These are phyloP conservation scores for Leishmania aethiopica DNA, from an alignment of 208 protist species.

Conservation along the genomic window DNA sequence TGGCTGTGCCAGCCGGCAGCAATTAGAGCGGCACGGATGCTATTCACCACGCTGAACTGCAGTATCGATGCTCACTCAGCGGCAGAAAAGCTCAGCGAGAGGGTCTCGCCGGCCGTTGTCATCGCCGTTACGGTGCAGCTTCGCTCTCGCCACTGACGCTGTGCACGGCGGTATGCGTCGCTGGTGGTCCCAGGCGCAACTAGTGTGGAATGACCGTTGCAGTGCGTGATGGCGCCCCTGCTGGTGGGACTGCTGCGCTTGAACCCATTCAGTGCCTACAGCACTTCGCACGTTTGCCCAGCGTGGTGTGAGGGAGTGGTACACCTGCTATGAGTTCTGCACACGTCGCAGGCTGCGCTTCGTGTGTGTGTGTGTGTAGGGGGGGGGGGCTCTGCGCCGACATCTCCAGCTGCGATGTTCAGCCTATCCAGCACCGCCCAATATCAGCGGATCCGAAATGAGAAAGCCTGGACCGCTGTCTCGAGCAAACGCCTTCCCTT, in stretches of 20 bases:
- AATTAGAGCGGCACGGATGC: background rate
- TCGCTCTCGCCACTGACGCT: constrained; percentile 7
- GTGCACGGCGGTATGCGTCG: constrained; percentile 10
- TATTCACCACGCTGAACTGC: constrained; percentile 8
- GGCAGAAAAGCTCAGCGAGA: constrained; percentile 10
- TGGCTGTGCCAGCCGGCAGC: constrained; percentile 10
- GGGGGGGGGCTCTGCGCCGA: too few species aligned
- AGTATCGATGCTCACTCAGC: constrained; percentile 10
- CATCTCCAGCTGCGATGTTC: background rate
- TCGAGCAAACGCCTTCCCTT: constrained; percentile 16
- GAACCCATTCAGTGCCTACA: constrained; percentile 7
- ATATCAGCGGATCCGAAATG: constrained; percentile 11
- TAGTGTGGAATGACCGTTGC: constrained; percentile 5
- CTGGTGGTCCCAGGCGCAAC: background rate
- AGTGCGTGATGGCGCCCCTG: constrained; percentile 6
- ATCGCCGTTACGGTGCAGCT: constrained; percentile 2
- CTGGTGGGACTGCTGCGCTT: constrained; percentile 15
- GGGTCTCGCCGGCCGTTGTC: constrained; percentile 11
- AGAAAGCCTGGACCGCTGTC: constrained; percentile 10
- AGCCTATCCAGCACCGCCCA: background rate
- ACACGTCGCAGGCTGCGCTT: background rate
- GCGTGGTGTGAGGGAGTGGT: background rate
- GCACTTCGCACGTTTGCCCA: constrained; percentile 3
- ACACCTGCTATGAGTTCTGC: too few species aligned
- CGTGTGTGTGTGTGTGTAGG: background rate